Base-by-base conservation (phyloP, 352 stramenopile species). In the Pythium angustatum region DNA sequence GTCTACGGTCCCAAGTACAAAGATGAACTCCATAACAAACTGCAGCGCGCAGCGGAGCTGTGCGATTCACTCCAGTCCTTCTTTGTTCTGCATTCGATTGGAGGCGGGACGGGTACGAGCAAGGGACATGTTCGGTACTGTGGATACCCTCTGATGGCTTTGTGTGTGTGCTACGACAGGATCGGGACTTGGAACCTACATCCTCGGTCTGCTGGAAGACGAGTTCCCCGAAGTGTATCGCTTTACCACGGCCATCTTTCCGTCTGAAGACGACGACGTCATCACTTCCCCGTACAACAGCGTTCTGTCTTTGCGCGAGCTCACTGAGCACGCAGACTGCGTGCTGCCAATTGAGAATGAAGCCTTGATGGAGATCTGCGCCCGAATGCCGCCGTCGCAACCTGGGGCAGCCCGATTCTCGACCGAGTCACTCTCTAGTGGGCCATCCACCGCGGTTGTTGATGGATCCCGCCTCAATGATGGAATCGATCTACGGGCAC, bases 211-310 rank as follows among this genome's bases (percentile, higher is more conserved):
- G 22, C 67, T 94, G 17, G 84, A 93, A 62, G 91, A 98, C 67
- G 53, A 90, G 38, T 98, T 85, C 64, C 86, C 88, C 7, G 77
- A 96, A 53, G 80, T 94, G 1, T 94, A 94, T 61, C 87, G 88
- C 19, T 93, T 92, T 68, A 86, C 83, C 26, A 90, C 71, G 19
- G 83, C 82, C n/a, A 82, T 93, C 19, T 93, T 93, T 56, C 84
- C 84, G 45, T 91, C 85, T 0, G 86, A 88, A 61, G 88, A 97
- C 69, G 88, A 97, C 66, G 91, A 98, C 51, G 92, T 98, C 30
- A 81, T 98, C 59, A 98, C 91, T 7, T 96, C 90, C 22, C 92
- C 93, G 4, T 98, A 98, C 75, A 98, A 98, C 71, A 93, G 82
- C 54, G 78, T 94, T n/a, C 47, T 95, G 21, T 77, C 88, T 6